Evolutionary conservation across 257 asterid species (phyloP).

Genomic region (Przewalskia tangutica): DNA sequence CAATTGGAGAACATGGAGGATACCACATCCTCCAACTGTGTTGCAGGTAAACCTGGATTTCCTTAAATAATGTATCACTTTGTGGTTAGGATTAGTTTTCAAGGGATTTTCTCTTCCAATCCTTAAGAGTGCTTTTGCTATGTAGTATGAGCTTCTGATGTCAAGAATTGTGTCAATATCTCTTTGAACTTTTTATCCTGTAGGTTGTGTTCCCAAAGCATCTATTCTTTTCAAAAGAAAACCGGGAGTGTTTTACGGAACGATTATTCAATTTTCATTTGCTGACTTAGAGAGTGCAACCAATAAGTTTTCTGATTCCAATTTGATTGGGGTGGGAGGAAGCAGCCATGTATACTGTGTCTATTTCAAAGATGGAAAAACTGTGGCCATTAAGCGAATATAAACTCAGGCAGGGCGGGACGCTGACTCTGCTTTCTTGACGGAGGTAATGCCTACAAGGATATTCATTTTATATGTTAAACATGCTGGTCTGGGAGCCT

Average conservation of each 20-base stretch:
- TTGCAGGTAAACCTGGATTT: slow-evolving; percentile 30
- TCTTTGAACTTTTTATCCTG: slow-evolving; percentile 5
- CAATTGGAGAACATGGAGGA: slow-evolving; percentile 29
- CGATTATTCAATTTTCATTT: slow-evolving; percentile 53
- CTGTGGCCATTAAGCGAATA: slow-evolving; percentile 85
- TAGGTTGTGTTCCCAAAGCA: slow-evolving; percentile 73
- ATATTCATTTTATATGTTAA: not conserved
- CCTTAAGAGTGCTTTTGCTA: not conserved
- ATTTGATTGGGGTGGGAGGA: slow-evolving; percentile 89
- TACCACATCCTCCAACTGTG: slow-evolving; percentile 24
- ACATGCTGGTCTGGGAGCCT: not conserved
- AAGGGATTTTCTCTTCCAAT: not conserved
- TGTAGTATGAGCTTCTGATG: not conserved
- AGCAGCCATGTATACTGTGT: slow-evolving; percentile 91
- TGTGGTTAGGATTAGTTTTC: not conserved
- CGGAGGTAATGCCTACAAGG: slow-evolving; percentile 50
- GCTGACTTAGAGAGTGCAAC: slow-evolving; percentile 79
- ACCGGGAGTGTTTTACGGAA: slow-evolving; percentile 48
- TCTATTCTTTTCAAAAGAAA: slow-evolving; percentile 37
- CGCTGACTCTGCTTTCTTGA: slow-evolving; percentile 59
- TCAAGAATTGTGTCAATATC: not conserved
- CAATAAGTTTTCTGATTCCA: slow-evolving; percentile 50
- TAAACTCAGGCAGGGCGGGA: slow-evolving; percentile 61
- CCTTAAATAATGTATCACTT: not conserved
- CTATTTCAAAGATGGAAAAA: slow-evolving; percentile 59